Conservation (phyloP, 1,284 basidiomycete genomes). For the Malassezia furfur region DNA sequence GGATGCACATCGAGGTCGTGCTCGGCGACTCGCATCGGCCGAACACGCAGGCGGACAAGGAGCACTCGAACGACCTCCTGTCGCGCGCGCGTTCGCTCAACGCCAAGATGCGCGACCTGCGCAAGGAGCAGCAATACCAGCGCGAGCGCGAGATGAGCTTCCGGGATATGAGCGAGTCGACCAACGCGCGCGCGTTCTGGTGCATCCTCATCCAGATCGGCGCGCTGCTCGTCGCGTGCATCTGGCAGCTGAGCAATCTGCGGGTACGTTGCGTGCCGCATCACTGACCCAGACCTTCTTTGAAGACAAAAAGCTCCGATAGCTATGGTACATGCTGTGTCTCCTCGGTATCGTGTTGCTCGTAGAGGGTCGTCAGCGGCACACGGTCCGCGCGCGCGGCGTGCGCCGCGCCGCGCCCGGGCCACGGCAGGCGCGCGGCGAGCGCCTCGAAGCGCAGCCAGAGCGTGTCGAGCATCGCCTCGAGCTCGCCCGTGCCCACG, state of each 20-base stretch:
- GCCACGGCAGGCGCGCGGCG: background rate
- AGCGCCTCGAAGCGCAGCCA: background rate
- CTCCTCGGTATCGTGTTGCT: conserved; percentile 4
- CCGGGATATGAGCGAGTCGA: conserved; percentile 74
- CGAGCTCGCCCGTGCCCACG: conserved; percentile 28
- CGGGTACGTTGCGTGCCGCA: conserved; percentile 3
- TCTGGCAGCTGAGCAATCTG: conserved; percentile 86
- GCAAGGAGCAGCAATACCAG: conserved; percentile 94
- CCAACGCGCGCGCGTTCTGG: conserved; percentile 83
- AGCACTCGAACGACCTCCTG: conserved; percentile 75
- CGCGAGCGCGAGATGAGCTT: conserved; percentile 82
- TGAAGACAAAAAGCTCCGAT: conserved; percentile 43
- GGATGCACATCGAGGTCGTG: conserved; percentile 85
- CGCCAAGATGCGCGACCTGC: conserved; percentile 79
- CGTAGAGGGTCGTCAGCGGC: conserved; percentile 6
- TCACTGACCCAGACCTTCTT: conserved; percentile 27
- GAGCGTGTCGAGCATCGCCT: conserved; percentile 22
- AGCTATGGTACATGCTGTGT: conserved; percentile 8
- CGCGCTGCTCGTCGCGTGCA: conserved; percentile 71
- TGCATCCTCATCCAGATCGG: conserved; percentile 79
- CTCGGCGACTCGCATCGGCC: conserved; percentile 78
- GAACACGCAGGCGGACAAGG: conserved; percentile 35
- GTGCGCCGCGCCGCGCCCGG: background rate
- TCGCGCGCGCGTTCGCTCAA: conserved; percentile 82
- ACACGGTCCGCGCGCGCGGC: background rate